These are phyloP conservation scores for Cercospora sp. DNA, from an alignment of 2,329 filamentous ascomycete species.

Conservation along the genomic window DNA sequence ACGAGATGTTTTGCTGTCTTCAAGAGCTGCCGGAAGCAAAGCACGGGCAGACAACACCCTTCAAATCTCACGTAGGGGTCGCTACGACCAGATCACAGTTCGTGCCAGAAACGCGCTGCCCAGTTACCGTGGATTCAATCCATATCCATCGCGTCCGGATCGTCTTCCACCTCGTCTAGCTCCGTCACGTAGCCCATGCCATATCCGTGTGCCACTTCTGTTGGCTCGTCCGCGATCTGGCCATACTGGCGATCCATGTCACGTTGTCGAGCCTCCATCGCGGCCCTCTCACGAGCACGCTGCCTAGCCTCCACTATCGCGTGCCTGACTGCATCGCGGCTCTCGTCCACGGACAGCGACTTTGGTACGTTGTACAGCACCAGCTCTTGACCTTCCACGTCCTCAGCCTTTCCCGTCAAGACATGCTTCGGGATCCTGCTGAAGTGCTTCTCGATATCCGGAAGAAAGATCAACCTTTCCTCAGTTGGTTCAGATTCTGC, in stretches of 20 bases:
- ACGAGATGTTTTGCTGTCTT: neutral
- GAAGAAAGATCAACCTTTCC: conserved; percentile 72
- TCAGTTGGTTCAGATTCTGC: conserved; percentile 64
- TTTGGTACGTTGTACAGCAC: conserved; percentile 81
- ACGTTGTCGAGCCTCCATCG: conserved; percentile 33
- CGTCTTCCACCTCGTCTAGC: conserved; percentile 48
- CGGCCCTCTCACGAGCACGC: conserved; percentile 60
- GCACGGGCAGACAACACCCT: neutral
- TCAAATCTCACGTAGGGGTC: neutral
- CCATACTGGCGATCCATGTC: conserved; percentile 38
- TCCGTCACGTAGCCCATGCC: conserved; percentile 31
- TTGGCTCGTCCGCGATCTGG: conserved; percentile 21
- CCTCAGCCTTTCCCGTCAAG: conserved; percentile 58
- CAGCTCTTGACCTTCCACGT: conserved; percentile 63
- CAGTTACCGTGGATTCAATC: conserved; percentile 36
- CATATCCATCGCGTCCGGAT: conserved; percentile 68
- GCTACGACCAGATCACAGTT: neutral
- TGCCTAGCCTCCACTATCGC: conserved; percentile 79
- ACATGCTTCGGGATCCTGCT: conserved; percentile 68
- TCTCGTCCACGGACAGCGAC: conserved; percentile 73
- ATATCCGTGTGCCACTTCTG: conserved; percentile 41
- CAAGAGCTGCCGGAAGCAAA: neutral
- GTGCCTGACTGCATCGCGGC: conserved; percentile 72
- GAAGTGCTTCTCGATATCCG: conserved; percentile 82
- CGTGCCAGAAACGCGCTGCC: neutral